Evolutionary conservation across 345 rosid genomes (phyloP).

Genomic region (Heritiera fomes): DNA sequence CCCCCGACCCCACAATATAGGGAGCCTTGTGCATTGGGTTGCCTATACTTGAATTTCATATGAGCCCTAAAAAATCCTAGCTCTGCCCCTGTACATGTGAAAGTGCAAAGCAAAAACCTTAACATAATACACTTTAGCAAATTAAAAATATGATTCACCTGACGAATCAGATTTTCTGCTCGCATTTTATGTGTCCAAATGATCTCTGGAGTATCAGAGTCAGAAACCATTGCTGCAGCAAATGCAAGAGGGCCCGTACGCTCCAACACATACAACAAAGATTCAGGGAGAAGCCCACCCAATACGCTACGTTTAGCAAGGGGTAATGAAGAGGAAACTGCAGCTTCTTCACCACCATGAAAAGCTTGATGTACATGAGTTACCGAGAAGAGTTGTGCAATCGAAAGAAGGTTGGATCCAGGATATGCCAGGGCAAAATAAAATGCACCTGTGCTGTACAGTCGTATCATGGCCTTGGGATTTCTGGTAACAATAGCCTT

Average conservation of each 20-base stretch:
- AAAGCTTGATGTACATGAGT: slow-evolving; percentile 99
- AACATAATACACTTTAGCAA: neutral
- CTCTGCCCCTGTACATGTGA: neutral
- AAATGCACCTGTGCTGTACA: slow-evolving; percentile 95
- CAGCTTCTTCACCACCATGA: slow-evolving; percentile 99
- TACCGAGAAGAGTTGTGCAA: slow-evolving; percentile 84
- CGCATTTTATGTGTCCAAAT: slow-evolving; percentile 99
- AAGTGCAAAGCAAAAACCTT: neutral
- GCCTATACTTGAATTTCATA: neutral
- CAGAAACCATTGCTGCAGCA: slow-evolving; percentile 99
- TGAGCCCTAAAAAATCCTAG: neutral
- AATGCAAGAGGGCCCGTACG: slow-evolving; percentile 96
- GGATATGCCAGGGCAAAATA: slow-evolving; percentile 96
- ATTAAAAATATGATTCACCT: slow-evolving; percentile 40
- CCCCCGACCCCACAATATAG: too few relatives aligned
- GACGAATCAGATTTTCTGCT: slow-evolving; percentile 95
- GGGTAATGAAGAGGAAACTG: slow-evolving; percentile 92
- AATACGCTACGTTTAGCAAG: slow-evolving; percentile 95
- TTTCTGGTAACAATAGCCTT: slow-evolving; percentile 96
- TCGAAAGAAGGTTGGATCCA: slow-evolving; percentile 89
- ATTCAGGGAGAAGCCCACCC: slow-evolving; percentile 99
- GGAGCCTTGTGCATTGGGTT: too few relatives aligned
- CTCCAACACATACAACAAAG: slow-evolving; percentile 92
- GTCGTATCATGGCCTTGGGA: slow-evolving; percentile 96
- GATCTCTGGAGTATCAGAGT: slow-evolving; percentile 98